Conservation (phyloP, 768 basidiomycete genomes). For the Mycena venus region DNA sequence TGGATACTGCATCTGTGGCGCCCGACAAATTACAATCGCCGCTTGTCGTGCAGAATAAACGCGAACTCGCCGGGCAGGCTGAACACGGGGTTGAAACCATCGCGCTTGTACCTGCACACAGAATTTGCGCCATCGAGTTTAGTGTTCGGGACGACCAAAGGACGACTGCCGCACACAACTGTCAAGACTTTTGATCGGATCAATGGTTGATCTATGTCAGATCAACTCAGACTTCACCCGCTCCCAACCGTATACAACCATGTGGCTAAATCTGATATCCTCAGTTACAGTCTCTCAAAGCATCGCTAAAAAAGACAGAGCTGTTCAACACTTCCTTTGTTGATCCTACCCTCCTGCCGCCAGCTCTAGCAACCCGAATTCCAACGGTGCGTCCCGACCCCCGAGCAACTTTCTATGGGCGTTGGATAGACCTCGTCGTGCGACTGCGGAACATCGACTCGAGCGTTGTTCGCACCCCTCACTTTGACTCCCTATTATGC, state of each 20-base stretch:
- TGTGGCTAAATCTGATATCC: slow-evolving; percentile 11
- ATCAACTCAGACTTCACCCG: no score
- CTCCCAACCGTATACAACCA: neutral
- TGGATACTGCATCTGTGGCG: no score
- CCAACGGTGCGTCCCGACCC: slow-evolving; percentile 2
- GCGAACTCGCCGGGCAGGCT: no score
- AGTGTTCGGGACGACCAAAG: no score
- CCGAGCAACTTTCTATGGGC: slow-evolving; percentile 6
- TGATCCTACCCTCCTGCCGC: slow-evolving; percentile 4
- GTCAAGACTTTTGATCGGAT: no score
- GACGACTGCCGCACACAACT: no score
- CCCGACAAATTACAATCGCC: no score
- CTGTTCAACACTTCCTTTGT: slow-evolving; percentile 8
- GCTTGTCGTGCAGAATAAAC: no score
- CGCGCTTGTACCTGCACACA: no score
- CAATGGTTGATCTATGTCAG: no score
- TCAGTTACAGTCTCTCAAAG: slow-evolving; percentile 19
- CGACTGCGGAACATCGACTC: slow-evolving; percentile 10
- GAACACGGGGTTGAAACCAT: no score
- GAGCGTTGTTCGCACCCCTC: slow-evolving; percentile 1
- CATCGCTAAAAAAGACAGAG: slow-evolving; percentile 7
- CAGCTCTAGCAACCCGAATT: slow-evolving; percentile 9
- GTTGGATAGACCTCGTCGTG: slow-evolving; percentile 23
- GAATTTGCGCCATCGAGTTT: no score
- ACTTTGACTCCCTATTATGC: slow-evolving; percentile 19